Evolutionary conservation across 2,329 filamentous ascomycete species (phyloP).

Genomic region (Curvularia verruculosa): DNA sequence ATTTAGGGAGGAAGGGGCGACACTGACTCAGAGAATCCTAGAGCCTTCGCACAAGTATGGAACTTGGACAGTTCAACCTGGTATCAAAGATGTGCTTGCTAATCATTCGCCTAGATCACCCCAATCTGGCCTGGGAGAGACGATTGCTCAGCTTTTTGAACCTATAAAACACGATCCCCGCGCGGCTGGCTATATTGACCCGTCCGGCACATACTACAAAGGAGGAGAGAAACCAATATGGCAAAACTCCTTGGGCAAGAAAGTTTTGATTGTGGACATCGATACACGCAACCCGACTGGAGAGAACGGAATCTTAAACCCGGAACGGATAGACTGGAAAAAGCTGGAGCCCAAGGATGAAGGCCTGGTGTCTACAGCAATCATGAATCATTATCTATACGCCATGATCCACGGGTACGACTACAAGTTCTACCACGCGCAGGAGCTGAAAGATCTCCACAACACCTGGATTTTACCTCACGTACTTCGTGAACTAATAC

Average conservation of each 20-base stretch:
- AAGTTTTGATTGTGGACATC: slow-evolving; percentile 40
- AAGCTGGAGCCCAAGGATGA: slow-evolving; percentile 29
- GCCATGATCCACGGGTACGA: slow-evolving; percentile 55
- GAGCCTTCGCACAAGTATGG: slow-evolving; percentile 19
- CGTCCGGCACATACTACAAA: slow-evolving; percentile 19
- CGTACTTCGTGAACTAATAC: slow-evolving; percentile 49
- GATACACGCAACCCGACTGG: slow-evolving; percentile 36
- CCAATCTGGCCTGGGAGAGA: slow-evolving; percentile 20
- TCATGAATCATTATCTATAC: slow-evolving; percentile 26
- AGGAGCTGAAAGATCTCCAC: slow-evolving; percentile 43
- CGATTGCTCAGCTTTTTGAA: slow-evolving; percentile 23
- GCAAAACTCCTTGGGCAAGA: slow-evolving; percentile 30
- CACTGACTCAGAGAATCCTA: slow-evolving; percentile 8
- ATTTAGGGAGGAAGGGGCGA: slow-evolving; percentile 11
- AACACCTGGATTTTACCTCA: slow-evolving; percentile 55
- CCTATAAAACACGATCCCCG: slow-evolving; percentile 22
- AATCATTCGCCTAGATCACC: slow-evolving; percentile 6
- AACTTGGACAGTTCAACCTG: not conserved
- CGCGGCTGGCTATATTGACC: slow-evolving; percentile 17
- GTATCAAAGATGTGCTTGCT: not conserved
- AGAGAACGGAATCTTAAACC: slow-evolving; percentile 30
- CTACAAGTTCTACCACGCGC: slow-evolving; percentile 53
- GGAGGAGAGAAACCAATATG: slow-evolving; percentile 22
- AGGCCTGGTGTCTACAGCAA: slow-evolving; percentile 29
- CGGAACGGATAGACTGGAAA: slow-evolving; percentile 30